Evolutionary conservation across 2,329 filamentous ascomycete species (phyloP).

Genomic region (Aureobasidium sp.): DNA sequence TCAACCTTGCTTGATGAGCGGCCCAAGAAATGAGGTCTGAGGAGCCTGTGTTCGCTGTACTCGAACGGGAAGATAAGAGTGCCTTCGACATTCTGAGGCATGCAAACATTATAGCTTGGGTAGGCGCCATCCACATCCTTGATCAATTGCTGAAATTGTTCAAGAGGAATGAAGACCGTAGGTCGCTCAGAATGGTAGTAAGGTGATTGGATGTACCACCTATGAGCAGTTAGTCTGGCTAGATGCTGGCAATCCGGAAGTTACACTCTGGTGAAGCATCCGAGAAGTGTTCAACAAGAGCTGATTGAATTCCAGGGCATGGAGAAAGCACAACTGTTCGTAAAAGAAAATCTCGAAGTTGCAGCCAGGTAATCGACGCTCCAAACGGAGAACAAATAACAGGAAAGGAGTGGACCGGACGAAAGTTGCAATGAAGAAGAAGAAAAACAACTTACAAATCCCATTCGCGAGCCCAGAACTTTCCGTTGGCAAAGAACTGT

Average conservation of each 20-base stretch:
- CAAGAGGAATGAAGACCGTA: conserved; percentile 59
- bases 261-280: too few species aligned
- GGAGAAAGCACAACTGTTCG: too few species aligned
- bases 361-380: too few species aligned
- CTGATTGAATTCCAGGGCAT: too few species aligned
- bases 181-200: conserved; percentile 38
- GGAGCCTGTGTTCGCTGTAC: conserved; percentile 55
- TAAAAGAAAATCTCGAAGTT: too few species aligned
- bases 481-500: conserved; percentile 49
- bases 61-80: conserved; percentile 57
- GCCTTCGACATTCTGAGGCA: conserved; percentile 49
- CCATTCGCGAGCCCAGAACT: conserved; percentile 60
- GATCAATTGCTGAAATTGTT: conserved; percentile 60
- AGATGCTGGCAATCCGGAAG: too few species aligned
- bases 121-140: conserved; percentile 53
- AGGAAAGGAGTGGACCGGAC: too few species aligned
- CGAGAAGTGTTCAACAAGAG: too few species aligned
- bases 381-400: too few species aligned
- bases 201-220: conserved; percentile 25
- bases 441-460: conserved; percentile 57
- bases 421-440: background rate
- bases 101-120: conserved; percentile 46
- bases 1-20: conserved; percentile 43
- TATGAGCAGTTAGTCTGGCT: conserved; percentile 15
- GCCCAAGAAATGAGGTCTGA: conserved; percentile 62